Evolutionary conservation across 371 early-diverging fungal genomes (phyloP).

Genomic region (Lichtheimia hyalospora): DNA sequence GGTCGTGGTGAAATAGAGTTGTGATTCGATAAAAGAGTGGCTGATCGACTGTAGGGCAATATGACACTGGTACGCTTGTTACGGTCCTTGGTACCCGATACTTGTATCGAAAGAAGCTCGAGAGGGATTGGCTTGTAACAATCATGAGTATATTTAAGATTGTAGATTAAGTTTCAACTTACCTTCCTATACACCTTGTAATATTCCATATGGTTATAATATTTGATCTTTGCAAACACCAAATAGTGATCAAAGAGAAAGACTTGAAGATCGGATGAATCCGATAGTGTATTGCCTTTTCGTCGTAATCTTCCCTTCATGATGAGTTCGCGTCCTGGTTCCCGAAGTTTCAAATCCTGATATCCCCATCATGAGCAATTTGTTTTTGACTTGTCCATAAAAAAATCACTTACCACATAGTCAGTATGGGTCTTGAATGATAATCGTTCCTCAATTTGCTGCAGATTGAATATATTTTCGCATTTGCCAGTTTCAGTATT

Average conservation of each 20-base stretch:
- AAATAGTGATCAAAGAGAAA: constrained; percentile 90
- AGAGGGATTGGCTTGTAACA: constrained; percentile 20
- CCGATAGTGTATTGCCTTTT: constrained; percentile 60
- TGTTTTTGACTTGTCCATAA: background rate
- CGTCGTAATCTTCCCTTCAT: constrained; percentile 81
- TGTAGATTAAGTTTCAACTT: background rate
- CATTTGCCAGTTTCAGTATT: constrained; percentile 85
- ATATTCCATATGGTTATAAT: constrained; percentile 29
- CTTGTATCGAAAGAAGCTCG: constrained; percentile 17
- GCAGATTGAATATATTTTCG: constrained; percentile 78
- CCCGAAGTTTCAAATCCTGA: constrained; percentile 72
- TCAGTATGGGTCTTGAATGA: constrained; percentile 27
- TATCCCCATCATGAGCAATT: constrained; percentile 11
- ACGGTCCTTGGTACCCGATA: constrained; percentile 14
- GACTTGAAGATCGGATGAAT: constrained; percentile 67
- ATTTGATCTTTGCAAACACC: constrained; percentile 71
- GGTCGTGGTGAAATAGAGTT: constrained; percentile 11
- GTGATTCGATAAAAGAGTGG: constrained; percentile 30
- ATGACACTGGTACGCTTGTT: constrained; percentile 35
- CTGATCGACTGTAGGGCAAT: constrained; percentile 34
- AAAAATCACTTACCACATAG: constrained; percentile 29
- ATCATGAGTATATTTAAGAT: background rate
- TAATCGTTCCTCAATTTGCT: constrained; percentile 30
- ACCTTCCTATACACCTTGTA: constrained; percentile 40
- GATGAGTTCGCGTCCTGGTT: constrained; percentile 72